Percentiles rank a stretch among this genome's conserved stretches.
Conservation (phyloP, 805 yeast genomes). For the Metschnikowia peoriensis region DNA sequence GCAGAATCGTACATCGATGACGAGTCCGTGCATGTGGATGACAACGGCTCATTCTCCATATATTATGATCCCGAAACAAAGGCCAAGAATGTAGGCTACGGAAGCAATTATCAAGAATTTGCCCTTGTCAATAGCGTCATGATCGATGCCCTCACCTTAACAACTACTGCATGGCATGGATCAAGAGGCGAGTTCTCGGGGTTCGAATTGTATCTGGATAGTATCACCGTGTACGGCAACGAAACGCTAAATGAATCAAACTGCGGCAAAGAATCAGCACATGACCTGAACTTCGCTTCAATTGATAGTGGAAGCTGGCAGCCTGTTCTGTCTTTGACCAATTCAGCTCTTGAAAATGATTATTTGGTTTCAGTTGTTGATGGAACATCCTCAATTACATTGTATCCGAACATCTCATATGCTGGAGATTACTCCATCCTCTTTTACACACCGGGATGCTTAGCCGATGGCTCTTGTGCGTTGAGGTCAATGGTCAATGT, state of each 20-base stretch:
- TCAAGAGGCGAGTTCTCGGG: conserved; percentile 67
- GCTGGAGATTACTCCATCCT: conserved; percentile 74
- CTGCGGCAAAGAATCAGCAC: conserved; percentile 43
- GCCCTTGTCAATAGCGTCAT: conserved; percentile 68
- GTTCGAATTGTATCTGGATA: conserved; percentile 63
- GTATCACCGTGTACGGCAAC: conserved; percentile 69
- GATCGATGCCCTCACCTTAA: conserved; percentile 59
- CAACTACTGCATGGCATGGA: conserved; percentile 70
- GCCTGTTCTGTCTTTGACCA: conserved; percentile 24
- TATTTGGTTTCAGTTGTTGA: conserved; percentile 33
- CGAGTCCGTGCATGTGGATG: conserved; percentile 31
- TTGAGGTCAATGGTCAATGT: conserved; percentile 78
- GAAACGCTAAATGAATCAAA: conserved; percentile 65
- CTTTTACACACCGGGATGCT: conserved; percentile 87
- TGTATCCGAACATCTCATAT: conserved; percentile 65
- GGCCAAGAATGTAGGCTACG: conserved; percentile 41
- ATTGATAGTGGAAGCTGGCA: conserved; percentile 29
- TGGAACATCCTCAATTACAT: conserved; percentile 36
- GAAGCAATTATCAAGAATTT: conserved; percentile 70
- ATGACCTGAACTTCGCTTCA: conserved; percentile 25
- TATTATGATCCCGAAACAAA: conserved; percentile 35
- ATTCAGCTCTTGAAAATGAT: conserved; percentile 26
- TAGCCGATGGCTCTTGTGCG: conserved; percentile 61
- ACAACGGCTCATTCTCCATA: conserved; percentile 34
- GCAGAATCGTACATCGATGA: conserved; percentile 13